Base-by-base conservation (phyloP, 768 basidiomycete species). In the Tricholoma terreum region DNA sequence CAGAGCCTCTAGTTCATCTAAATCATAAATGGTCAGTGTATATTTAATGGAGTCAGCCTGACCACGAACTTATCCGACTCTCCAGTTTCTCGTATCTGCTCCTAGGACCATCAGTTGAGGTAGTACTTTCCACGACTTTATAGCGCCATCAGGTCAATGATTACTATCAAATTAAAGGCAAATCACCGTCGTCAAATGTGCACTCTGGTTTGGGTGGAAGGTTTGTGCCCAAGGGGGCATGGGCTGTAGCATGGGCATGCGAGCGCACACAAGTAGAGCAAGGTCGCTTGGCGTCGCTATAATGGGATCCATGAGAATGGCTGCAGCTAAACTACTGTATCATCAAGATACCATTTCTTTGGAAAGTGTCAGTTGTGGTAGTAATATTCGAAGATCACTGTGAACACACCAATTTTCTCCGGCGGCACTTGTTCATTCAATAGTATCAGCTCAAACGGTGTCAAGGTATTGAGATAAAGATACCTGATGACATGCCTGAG, bases 211-310 rank as follows among this genome's bases (percentile, higher is more conserved):
- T 74, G 0, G 79, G 65, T 0, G 87, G 84, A 45, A 86, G 63
- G 46, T 73, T 72, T 1, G 75, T 74, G 38, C 84, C 85, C 27
- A 85, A 77, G 1, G 81, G 76, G 11, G 86, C 81, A 71, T 87
- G 87, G 11, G 80, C 77, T 52, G 82, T 66, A 8, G 86, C 82
- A 71, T 90, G 86, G 1, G 85, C 78, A 75, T 89, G 87, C 19
- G 88, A 90, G 31, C 89, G 82, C 57, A 85, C 75, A 65, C 89
- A 90, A 2, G 89, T 90, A 24, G 88, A 85, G 65, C 89, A 90
- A 4, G 89, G 89, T 40, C 85, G 75, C 65, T 86, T 84, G 6
- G 89, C 87, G 63, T 91, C 89, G 67, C 89, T 90, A 58, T 56
- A 36, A 35, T 21, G 30, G 43, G 19, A 34, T 42, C 15, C n/a